Evolutionary conservation across 345 rosid genomes (phyloP), one percentile per base, ranked within the genome.

Genomic region (Kernera saxatilis): DNA sequence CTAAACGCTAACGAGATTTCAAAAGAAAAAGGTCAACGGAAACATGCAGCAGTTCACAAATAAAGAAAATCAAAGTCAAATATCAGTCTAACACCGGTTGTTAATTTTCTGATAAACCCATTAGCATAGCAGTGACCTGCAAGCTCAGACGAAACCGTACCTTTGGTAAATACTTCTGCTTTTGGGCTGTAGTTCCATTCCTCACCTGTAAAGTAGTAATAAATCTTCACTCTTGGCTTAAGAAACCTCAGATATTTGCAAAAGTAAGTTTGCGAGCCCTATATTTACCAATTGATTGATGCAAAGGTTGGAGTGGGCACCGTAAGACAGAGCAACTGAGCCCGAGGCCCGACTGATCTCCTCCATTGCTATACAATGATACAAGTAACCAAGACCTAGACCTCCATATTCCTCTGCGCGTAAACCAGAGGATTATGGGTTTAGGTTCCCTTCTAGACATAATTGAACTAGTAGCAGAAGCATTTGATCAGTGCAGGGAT

Each of bases 301-400:
- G 83, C 98, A 93, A 65, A 93, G 79, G 80, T 93, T 93, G 67
- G 98, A 88, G 79, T 93, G 98, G 23, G 97, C 92, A 72, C 97
- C 97, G 64, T 88, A 93, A 37, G 98, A 90, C 67, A 93, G 80
- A 13, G 82, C 97, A 73, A 91, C 98, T 4, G 97, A 91, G 15
- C 94, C 96, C 0, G 98, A 93, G 25, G 98, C 97, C 35, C 89
- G 87, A 63, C 96, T 91, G 77, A 93, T 78, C 80, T 91, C 96
- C 75, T 93, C 98, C 89, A 93, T 71, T 5, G 96, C 96, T 75
- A 91, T 77, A 70, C 98, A 91, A 61, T 91, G 97, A 71, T 87
- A 93, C 84, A 90, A 79, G 76, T 93, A 93, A 75, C 97, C 97
- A 72, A 93, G 98, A 55, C 97, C 96, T 76, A 93, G 84, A 51